Evolutionary conservation across 2,329 filamentous ascomycete genomes (phyloP).

Genomic region (Pseudogymnoascus sp.): DNA sequence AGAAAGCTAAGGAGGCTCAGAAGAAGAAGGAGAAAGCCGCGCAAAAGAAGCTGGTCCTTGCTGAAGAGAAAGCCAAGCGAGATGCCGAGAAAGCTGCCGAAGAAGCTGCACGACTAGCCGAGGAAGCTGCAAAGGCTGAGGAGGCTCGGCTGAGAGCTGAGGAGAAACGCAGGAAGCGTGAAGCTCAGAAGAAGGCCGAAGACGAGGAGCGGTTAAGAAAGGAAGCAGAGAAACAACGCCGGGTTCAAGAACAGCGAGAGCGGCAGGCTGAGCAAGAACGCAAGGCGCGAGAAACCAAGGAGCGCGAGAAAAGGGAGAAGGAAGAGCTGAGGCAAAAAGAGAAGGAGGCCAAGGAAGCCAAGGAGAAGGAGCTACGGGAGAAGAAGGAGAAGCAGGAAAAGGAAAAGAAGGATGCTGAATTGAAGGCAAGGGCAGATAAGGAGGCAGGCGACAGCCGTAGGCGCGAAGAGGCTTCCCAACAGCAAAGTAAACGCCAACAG

Average conservation of each 20-base stretch:
- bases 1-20: constrained; percentile 88
- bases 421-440: constrained; percentile 35
- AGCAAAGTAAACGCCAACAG: constrained; percentile 34
- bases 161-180: constrained; percentile 84
- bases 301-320: constrained; percentile 74
- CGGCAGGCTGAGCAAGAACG: constrained; percentile 78
- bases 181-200: constrained; percentile 80
- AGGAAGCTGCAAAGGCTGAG: constrained; percentile 70
- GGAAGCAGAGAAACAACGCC: constrained; percentile 74
- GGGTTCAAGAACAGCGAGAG: constrained; percentile 76
- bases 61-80: constrained; percentile 82
- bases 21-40: constrained; percentile 92
- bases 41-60: constrained; percentile 76
- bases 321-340: constrained; percentile 76
- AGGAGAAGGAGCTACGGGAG: constrained; percentile 47
- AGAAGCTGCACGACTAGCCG: constrained; percentile 66
- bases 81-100: constrained; percentile 87
- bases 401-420: constrained; percentile 52
- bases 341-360: constrained; percentile 64
- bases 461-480: constrained; percentile 37
- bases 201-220: constrained; percentile 81
- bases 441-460: constrained; percentile 42
- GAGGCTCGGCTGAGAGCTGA: constrained; percentile 77
- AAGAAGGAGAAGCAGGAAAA: constrained; percentile 51
- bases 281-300: constrained; percentile 71